Conservation (phyloP, 129 eudicot species). For the Flaveria sonorensis region DNA sequence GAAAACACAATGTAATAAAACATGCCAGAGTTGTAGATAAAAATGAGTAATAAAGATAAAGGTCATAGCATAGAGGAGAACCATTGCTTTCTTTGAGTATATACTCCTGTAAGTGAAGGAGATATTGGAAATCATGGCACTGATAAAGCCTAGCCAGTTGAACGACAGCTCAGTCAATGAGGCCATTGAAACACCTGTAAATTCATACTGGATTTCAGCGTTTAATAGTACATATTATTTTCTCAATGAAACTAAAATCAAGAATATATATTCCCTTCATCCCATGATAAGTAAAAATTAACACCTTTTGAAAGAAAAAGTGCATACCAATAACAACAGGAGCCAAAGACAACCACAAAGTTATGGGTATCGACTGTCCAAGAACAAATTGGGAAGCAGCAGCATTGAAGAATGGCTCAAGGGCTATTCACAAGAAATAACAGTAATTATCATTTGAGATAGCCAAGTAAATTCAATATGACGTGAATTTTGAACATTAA, state of each 20-base stretch:
- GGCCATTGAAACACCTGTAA: constrained; percentile 95
- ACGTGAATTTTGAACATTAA: neutral
- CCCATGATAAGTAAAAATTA: neutral
- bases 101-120: constrained; percentile 99
- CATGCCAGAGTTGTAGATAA: neutral
- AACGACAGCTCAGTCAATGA: constrained; percentile 92
- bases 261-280: neutral
- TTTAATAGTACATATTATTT: neutral
- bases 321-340: constrained; percentile 85
- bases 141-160: constrained; percentile 89
- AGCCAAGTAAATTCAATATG: neutral
- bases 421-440: constrained; percentile 49
- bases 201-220: constrained; percentile 31
- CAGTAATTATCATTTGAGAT: neutral
- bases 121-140: constrained; percentile 96
- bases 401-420: constrained; percentile 98
- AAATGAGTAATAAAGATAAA: neutral
- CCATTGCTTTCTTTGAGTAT: constrained; percentile 98
- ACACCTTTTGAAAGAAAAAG: neutral
- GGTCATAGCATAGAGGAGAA: constrained; percentile 32
- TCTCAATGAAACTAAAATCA: neutral
- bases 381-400: constrained; percentile 95
- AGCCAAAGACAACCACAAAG: constrained; percentile 83
- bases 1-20: constrained; percentile 10
- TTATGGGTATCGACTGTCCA: constrained; percentile 73